These are phyloP conservation scores for Ramaria sp. DNA, from an alignment of 768 basidiomycete species.

Conservation along the genomic window DNA sequence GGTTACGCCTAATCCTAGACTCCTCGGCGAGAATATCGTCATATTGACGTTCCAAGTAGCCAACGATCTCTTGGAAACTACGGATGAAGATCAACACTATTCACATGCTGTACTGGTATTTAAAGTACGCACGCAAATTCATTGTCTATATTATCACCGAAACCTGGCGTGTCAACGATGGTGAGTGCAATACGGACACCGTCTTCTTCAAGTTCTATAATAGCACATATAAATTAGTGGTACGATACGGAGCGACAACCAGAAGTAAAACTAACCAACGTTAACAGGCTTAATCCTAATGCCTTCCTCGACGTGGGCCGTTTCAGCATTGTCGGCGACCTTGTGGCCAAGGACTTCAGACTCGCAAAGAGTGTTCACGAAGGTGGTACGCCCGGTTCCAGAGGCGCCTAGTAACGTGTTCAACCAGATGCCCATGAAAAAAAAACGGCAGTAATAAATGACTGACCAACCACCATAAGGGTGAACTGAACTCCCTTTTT, in stretches of 20 bases:
- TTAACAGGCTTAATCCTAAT: conserved; percentile 92
- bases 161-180: conserved; percentile 97
- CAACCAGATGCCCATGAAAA: conserved; percentile 9
- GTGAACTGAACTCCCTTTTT: conserved; percentile 99
- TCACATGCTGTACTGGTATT: conserved; percentile 1
- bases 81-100: background rate
- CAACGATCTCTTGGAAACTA: conserved; percentile 95
- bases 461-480: conserved; percentile 93
- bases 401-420: conserved; percentile 61
- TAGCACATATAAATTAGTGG: background rate
- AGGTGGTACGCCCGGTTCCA: conserved; percentile 95
- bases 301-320: conserved; percentile 89
- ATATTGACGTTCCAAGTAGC: conserved; percentile 96
- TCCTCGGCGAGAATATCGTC: conserved; percentile 98
- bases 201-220: conserved; percentile 90
- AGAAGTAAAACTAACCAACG: conserved; percentile 53
- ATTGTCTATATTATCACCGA: conserved; percentile 98
- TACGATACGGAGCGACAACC: background rate
- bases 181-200: conserved; percentile 96
- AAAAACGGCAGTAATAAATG: conserved; percentile 10
- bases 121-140: conserved; percentile 75
- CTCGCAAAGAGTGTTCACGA: conserved; percentile 99
- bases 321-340: conserved; percentile 69
- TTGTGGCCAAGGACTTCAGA: conserved; percentile 86
- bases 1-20: conserved; percentile 98